Evolutionary conservation across 2,329 filamentous ascomycete genomes (phyloP).

Genomic region (Sporothrix protearum): DNA sequence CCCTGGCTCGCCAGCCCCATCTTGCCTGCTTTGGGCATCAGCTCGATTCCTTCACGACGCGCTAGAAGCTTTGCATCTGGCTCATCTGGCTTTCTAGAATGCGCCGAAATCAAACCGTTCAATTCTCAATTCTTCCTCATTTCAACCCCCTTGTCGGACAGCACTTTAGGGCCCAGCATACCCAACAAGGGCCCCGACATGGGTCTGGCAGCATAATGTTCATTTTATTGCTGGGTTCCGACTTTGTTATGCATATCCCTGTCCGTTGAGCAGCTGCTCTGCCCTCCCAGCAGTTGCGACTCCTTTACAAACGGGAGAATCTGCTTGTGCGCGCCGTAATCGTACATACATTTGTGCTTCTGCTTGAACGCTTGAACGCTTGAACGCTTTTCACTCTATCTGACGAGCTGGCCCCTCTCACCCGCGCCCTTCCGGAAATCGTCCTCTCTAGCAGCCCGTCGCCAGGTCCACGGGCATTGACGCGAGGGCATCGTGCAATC

Average conservation of each 20-base stretch:
- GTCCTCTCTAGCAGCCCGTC: neutral
- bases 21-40: slow-evolving; percentile 1
- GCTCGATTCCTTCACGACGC: slow-evolving; percentile 14
- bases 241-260: slow-evolving; percentile 46
- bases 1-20: neutral
- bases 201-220: slow-evolving; percentile 42
- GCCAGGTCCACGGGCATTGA: slow-evolving; percentile 19
- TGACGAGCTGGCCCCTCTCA: neutral
- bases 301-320: neutral
- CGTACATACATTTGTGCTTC: neutral
- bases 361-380: neutral
- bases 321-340: slow-evolving; percentile 1
- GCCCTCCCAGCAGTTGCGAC: slow-evolving; percentile 20
- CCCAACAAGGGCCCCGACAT: slow-evolving; percentile 10
- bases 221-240: slow-evolving; percentile 47
- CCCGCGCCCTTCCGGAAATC: neutral
- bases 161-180: neutral
- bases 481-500: slow-evolving; percentile 37
- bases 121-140: slow-evolving; percentile 24
- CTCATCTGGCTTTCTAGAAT: slow-evolving; percentile 38
- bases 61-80: slow-evolving; percentile 35
- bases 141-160: slow-evolving; percentile 28
- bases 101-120: slow-evolving; percentile 15
- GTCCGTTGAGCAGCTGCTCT: slow-evolving; percentile 27
- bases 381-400: neutral